Percentiles rank a stretch among this genome's conserved stretches.
Evolutionary conservation across 176 grass and related monocot genomes (phyloP).

Genomic region (Triticum monococcum): DNA sequence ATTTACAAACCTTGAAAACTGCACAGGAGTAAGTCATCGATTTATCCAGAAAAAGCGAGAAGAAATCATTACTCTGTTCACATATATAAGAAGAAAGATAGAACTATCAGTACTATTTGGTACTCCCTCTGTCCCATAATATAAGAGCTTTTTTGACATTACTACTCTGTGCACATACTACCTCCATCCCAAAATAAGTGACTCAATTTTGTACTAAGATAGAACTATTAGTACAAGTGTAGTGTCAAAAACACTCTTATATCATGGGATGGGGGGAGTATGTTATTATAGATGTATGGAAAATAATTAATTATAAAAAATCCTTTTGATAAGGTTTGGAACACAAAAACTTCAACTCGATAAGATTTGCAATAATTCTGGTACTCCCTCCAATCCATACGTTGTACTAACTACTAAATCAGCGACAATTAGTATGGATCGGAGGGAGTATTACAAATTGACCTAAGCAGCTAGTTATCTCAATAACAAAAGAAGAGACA

Average conservation of each 20-base stretch:
- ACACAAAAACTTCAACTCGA: neutral
- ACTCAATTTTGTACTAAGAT: too few species aligned
- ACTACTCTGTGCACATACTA: too few species aligned
- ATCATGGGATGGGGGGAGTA: too few species aligned
- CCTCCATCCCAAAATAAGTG: too few species aligned
- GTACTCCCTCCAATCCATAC: neutral
- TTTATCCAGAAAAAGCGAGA: neutral
- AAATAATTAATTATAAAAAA: neutral
- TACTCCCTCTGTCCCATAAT: too few species aligned
- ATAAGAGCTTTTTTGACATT: too few species aligned
- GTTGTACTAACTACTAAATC: too few species aligned
- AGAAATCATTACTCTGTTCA: constrained; percentile 6
- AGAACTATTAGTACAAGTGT: too few species aligned
- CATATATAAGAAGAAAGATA: neutral
- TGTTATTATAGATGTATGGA: too few species aligned
- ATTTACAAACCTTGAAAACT: neutral
- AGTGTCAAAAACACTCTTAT: too few species aligned
- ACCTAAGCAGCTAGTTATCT: neutral
- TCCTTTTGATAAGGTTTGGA: neutral
- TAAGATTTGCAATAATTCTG: neutral
- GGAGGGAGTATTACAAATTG: neutral
- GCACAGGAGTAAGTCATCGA: constrained; percentile 1
- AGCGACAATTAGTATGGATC: too few species aligned
- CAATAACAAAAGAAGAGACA: neutral
- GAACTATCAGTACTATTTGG: neutral